Percentiles rank a stretch among this genome's conserved stretches.
Conservation (phyloP, 805 yeast genomes). For the Candida coleopterorum region DNA sequence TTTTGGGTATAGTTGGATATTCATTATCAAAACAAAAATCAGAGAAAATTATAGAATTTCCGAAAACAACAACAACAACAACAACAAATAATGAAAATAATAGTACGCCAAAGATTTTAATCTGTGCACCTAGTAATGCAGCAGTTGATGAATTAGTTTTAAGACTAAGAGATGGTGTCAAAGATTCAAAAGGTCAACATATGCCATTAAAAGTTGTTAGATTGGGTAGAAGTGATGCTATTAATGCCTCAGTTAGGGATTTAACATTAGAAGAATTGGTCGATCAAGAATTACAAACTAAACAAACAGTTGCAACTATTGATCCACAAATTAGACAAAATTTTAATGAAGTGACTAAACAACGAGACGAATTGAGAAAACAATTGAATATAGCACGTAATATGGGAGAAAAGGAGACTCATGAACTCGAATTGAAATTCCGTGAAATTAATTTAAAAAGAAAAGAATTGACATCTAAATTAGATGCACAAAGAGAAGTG, state of each 20-base stretch:
- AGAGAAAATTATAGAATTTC: slow-evolving; percentile 16
- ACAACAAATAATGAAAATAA: slow-evolving; percentile 11
- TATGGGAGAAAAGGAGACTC: slow-evolving; percentile 38
- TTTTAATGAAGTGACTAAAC: slow-evolving; percentile 48
- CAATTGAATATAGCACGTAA: slow-evolving; percentile 19
- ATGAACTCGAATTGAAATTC: slow-evolving; percentile 44
- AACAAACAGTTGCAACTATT: slow-evolving; percentile 25
- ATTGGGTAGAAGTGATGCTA: slow-evolving; percentile 84
- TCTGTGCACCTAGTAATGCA: slow-evolving; percentile 98
- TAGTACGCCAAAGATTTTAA: slow-evolving; percentile 51
- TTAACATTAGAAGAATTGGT: slow-evolving; percentile 83
- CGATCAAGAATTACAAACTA: slow-evolving; percentile 50
- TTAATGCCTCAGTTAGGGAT: slow-evolving; percentile 76
- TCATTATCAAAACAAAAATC: slow-evolving; percentile 41
- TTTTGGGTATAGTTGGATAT: slow-evolving; percentile 84
- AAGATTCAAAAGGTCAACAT: slow-evolving; percentile 46
- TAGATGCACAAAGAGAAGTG: slow-evolving; percentile 77
- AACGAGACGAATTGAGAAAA: slow-evolving; percentile 52
- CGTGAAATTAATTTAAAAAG: slow-evolving; percentile 57
- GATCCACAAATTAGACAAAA: slow-evolving; percentile 47
- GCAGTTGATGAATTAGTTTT: slow-evolving; percentile 94
- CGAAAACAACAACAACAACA: slow-evolving; percentile 13
- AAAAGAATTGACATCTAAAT: slow-evolving; percentile 62
- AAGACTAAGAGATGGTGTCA: slow-evolving; percentile 72
- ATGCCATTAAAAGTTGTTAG: slow-evolving; percentile 72